Evolutionary conservation across 2,329 filamentous ascomycete species (phyloP), one percentile per base, ranked within the genome.

Genomic region (Verruconis gallopava): DNA sequence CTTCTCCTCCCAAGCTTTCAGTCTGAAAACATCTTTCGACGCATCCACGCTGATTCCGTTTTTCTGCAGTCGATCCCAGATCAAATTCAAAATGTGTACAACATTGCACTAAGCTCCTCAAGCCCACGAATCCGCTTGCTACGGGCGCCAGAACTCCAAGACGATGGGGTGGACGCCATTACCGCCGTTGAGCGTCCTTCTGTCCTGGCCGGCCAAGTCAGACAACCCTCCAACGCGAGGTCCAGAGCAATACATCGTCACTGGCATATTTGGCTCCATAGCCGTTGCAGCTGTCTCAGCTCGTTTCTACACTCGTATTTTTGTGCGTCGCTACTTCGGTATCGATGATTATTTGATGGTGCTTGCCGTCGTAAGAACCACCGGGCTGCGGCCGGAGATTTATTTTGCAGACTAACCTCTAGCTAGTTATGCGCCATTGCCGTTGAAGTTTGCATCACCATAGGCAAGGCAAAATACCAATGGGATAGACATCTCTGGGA

Each of bases 401-500:
- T 4, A 18, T 19, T 4, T 13, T 32, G n/a, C 11, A 21, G 17
- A 40, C 25, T 19, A 17, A 33, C 18, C 14, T 2, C 25, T 30
- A 32, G 5, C n/a, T 39, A 46, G 44, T n/a, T 46, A 13, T 5
- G 21, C 13, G 39, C 44, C 13, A 19, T 41, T 3, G 44, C 21
- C 5, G 20, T 40, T n/a, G 35, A 21, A 3, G 32, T 20, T 40
- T 35, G 33, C 18, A 35, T 46, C 11, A 25, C 21, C 18, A 17
- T 46, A n/a, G 44, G 19, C 13, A 46, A 39, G 3, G 19, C 13
- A 13, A 19, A 35, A 4, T 46, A 45, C 20, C 42, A 42, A 4
- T 46, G 44, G 44, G 37, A 46, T 21, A 35, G 42, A 37, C 44
- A 46, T 45, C 4, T 46, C 12, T 46, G 43, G 43, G 44, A 46